Base-by-base conservation (phyloP, 345 rosid species). In the Populus tremula region DNA sequence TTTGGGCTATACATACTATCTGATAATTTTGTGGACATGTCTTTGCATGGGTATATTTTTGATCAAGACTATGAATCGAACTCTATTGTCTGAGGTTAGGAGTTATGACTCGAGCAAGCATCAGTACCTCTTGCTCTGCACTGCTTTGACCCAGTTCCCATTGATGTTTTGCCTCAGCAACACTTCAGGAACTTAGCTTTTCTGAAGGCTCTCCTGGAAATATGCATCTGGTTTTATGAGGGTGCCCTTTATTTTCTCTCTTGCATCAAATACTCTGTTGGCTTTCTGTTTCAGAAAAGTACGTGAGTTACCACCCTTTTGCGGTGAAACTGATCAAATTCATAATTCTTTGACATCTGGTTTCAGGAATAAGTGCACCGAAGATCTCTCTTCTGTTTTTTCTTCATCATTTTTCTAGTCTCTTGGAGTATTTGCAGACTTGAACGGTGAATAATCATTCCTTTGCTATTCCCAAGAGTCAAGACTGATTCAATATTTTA, bases 31-130 rank as follows among this genome's bases (percentile, higher is more conserved):
- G 5, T 87, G 88, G 88, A 85, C 89, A 0, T 87, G 89, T 70
- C 69, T 87, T 33, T 89, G 88, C 81, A 83, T 85, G 63, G 90
- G 87, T 45, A 64, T 85, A 65, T 87, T 89, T 85, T 74, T 89
- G 72, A 89, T 89, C 83, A 89, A 89, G 85, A 89, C 91, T 18
- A 71, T 85, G 89, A 87, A 89, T 64, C 78, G 83, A 53, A 74
- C 82, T n/a, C 71, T 82, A 45, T 74, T 82, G 63, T 85, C 83
- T 1, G 85, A 79, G 77, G 77, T 72, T 9, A 79, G 81, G 67
- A 74, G 75, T 53, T 77, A 76, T 62, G 79, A 82, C 54, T 71
- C 83, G 9, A 76, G 79, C 83, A 79, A 43, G 85, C 82, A 77
- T 72, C 74, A 79, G 69, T 79, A 82, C 43, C 85, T 85, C 47